Evolutionary conservation across 108 stramenopile genomes (phyloP), one percentile per base, ranked within the genome.

Genomic region (Nitzschia sp.): DNA sequence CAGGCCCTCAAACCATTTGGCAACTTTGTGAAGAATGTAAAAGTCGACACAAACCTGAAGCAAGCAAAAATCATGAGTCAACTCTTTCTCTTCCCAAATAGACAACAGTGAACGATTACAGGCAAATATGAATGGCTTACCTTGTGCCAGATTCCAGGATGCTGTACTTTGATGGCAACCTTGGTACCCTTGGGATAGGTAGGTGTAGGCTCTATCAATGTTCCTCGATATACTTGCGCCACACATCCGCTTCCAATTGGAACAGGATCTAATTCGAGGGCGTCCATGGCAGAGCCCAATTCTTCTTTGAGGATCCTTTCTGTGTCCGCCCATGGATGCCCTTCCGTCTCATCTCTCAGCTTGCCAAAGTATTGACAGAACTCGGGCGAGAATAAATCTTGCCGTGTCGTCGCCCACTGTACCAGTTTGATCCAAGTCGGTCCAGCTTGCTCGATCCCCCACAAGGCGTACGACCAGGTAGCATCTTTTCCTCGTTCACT

Each of bases 371-470:
- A 84, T n/a, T 71, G 59, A 45, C 90, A 88, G 68, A 95, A 89
- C 60, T 89, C 84, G 0, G 80, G 84, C 54, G 79, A 78, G 71
- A 97, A 95, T 52, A 97, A 72, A 77, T 97, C 96, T 46, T 89
- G 85, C 11, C 96, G 80, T 5, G 93, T 93, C 0, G 90, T 81
- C 15, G 94, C 94, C 96, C 96, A 97, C 68, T 97, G 96, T 4
- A 85, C 78, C 26, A 95, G 63, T 75, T 97, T 97, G 74, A 95
- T 86, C 80, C 87, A 94, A 6, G 92, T 93, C 21, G 96, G 96
- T 4, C 96, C 96, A 8, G 91, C 89, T 38, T 77, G 58, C 80
- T 95, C 90, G n/a, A 97, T 86, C 2, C 85, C 86, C 87, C 90
- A 94, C 11, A 97, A 70, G 25, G 87, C 81, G 66, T 94, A 95